phyloP scores from a whole-genome alignment of 768 basidiomycete genomes.

The Pleurotus giganteus region DNA sequence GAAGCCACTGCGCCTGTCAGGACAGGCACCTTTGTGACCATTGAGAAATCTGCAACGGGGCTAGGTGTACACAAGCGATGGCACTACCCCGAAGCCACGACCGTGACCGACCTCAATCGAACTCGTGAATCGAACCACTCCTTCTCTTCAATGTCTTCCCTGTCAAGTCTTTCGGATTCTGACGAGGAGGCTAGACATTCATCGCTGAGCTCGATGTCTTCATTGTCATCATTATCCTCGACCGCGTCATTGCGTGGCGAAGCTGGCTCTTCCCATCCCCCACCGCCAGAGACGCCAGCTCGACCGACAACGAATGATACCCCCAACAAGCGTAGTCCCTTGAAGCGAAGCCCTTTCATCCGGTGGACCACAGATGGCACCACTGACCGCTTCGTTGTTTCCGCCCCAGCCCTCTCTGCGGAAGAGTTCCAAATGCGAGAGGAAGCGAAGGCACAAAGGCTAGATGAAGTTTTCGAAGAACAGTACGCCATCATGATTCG shows the following conservation, averaged over 20 bases:
- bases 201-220: neutral
- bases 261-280: neutral
- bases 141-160: slow-evolving; percentile 4
- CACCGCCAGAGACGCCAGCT: slow-evolving; percentile 5
- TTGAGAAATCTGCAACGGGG: slow-evolving; percentile 10
- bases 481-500: slow-evolving; percentile 5
- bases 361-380: slow-evolving; percentile 6
- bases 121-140: neutral
- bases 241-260: neutral
- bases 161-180: slow-evolving; percentile 1
- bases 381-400: neutral
- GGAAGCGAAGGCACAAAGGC: neutral
- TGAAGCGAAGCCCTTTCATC: slow-evolving; percentile 2
- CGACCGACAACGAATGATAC: neutral
- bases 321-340: neutral
- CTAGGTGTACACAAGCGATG: slow-evolving; percentile 11
- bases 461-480: slow-evolving; percentile 5
- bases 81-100: slow-evolving; percentile 5
- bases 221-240: neutral
- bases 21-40: slow-evolving; percentile 2
- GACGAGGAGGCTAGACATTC: neutral
- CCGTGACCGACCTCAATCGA: neutral
- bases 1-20: neutral
- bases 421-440: neutral
- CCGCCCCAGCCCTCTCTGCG: neutral